Conservation (phyloP, 1,139 yeast genomes). For the Protomyces inouyei region DNA sequence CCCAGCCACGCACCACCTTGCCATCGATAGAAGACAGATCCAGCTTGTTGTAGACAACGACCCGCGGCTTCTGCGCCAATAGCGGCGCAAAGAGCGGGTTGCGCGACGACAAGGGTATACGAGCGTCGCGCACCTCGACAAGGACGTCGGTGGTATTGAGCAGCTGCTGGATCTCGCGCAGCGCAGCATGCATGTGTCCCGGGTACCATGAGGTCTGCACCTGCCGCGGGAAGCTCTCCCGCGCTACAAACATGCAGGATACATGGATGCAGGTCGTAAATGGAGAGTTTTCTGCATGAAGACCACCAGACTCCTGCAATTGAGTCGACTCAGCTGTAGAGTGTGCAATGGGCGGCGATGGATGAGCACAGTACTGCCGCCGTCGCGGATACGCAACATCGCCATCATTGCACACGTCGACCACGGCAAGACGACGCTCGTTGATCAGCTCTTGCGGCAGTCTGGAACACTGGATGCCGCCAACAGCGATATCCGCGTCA, state of each 20-base stretch:
- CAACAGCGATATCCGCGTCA: conserved; percentile 60
- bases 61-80: conserved; percentile 53
- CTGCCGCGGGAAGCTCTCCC: conserved; percentile 58
- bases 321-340: too few species aligned
- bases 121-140: conserved; percentile 75
- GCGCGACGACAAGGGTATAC: conserved; percentile 83
- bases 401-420: conserved; percentile 97
- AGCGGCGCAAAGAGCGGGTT: conserved; percentile 74
- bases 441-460: conserved; percentile 77
- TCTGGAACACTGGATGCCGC: conserved; percentile 80
- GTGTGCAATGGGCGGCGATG: background rate
- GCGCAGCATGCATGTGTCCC: conserved; percentile 84
- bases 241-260: conserved; percentile 27
- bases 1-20: conserved; percentile 13
- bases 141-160: conserved; percentile 79
- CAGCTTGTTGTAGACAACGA: conserved; percentile 64
- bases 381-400: conserved; percentile 73
- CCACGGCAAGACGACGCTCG: conserved; percentile 90
- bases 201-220: conserved; percentile 75
- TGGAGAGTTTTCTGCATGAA: too few species aligned
- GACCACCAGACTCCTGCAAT: too few species aligned
- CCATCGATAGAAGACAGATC: conserved; percentile 42
- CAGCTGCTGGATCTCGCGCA: conserved; percentile 60
- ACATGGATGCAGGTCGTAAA: too few species aligned
- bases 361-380: conserved; percentile 33